These are phyloP conservation scores for Tetrapisispora fleetii DNA, from an alignment of 805 yeast genomes.

Conservation along the genomic window DNA sequence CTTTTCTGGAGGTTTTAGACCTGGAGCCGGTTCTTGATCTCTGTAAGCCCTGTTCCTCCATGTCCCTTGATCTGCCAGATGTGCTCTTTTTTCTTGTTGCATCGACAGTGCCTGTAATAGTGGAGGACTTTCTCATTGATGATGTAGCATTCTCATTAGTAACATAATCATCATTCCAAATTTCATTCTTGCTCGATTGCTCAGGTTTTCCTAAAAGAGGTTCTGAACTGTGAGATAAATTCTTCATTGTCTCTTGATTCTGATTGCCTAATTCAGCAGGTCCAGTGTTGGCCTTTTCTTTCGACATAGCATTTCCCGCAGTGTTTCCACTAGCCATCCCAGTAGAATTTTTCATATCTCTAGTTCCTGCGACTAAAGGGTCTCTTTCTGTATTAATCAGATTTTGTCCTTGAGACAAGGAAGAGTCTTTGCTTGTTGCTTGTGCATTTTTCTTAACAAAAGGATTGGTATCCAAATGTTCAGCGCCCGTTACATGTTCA, in stretches of 20 bases:
- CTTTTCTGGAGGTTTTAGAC: not conserved
- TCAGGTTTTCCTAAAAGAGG: not conserved
- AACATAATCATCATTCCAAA: not conserved
- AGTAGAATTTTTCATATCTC: not conserved
- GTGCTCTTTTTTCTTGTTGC: not conserved
- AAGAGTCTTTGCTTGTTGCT: too few relatives aligned
- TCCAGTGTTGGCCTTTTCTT: not conserved
- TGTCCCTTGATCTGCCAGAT: too few relatives aligned
- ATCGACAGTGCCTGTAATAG: not conserved
- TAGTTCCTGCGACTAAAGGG: not conserved
- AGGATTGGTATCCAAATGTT: not conserved
- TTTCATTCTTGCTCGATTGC: not conserved
- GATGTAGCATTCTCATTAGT: not conserved
- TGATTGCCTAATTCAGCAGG: not conserved
- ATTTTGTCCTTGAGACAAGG: too few relatives aligned
- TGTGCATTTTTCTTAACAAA: not conserved
- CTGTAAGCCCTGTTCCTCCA: not conserved
- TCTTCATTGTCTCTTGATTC: not conserved
- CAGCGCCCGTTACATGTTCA: not conserved
- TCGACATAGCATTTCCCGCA: not conserved
- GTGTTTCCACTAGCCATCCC: too few relatives aligned
- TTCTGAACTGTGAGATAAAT: not conserved
- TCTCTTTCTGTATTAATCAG: too few relatives aligned
- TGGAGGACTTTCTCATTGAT: conserved; percentile 1
- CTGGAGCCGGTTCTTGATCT: not conserved